Evolutionary conservation across 2,329 filamentous ascomycete genomes (phyloP).

Genomic region (Venturia asperata): DNA sequence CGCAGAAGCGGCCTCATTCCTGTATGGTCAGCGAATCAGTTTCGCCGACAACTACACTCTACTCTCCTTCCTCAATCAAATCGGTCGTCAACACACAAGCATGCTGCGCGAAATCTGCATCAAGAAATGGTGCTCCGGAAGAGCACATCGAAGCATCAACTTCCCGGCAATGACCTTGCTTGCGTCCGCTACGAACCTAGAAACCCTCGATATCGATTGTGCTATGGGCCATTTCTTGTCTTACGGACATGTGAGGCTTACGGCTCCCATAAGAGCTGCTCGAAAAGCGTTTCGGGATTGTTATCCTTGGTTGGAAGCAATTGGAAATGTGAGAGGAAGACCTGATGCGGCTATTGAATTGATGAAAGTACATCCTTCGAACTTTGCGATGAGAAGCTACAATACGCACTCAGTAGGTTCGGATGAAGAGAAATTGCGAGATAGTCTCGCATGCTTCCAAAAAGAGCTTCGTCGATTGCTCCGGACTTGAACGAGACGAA

Average conservation of each 20-base stretch:
- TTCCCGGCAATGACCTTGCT: conserved; percentile 17
- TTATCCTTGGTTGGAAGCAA: conserved; percentile 17
- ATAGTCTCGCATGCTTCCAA: neutral
- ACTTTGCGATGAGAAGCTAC: conserved; percentile 1
- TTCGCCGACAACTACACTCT: conserved; percentile 15
- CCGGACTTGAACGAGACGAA: neutral
- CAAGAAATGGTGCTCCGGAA: conserved; percentile 13
- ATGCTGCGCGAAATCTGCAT: conserved; percentile 16
- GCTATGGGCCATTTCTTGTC: conserved; percentile 13
- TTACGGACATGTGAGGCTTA: neutral
- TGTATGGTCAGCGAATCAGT: conserved; percentile 13
- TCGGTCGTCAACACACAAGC: neutral
- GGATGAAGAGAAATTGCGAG: neutral
- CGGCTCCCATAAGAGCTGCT: conserved; percentile 4
- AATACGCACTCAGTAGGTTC: neutral
- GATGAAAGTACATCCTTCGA: conserved; percentile 11
- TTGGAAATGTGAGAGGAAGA: conserved; percentile 14
- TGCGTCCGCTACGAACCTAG: conserved; percentile 13
- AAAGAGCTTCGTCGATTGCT: conserved; percentile 14
- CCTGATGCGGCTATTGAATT: conserved; percentile 15
- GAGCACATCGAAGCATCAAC: conserved; percentile 14
- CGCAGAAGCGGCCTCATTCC: conserved; percentile 16
- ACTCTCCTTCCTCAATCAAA: conserved; percentile 12
- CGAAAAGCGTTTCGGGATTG: conserved; percentile 17
- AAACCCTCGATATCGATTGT: conserved; percentile 13